phyloP scores from a whole-genome alignment of 2,329 filamentous ascomycete genomes.

The Colletotrichum caudatum region DNA sequence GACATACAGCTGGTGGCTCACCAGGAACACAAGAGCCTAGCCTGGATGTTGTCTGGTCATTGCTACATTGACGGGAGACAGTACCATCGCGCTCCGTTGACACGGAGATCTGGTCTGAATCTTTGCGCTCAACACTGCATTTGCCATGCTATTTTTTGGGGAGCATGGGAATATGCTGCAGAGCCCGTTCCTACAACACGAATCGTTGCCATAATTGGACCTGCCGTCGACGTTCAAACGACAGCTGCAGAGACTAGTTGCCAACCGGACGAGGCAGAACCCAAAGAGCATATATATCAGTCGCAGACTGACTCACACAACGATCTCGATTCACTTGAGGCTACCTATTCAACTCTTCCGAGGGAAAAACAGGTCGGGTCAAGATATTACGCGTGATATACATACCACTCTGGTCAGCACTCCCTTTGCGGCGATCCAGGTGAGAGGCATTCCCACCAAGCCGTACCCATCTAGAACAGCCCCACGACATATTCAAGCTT shows the following conservation, averaged over 20 bases:
- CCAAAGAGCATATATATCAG: background rate
- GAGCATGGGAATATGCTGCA: too few species aligned
- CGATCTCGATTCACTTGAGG: background rate
- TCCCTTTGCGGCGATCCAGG: too few species aligned
- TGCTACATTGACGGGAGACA: background rate
- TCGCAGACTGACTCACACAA: background rate
- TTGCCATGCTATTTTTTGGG: background rate
- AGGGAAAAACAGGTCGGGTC: too few species aligned
- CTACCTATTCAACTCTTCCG: too few species aligned
- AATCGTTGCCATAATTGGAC: background rate
- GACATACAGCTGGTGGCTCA: background rate
- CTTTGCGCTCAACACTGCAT: background rate
- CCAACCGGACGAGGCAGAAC: background rate
- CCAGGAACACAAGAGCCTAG: background rate
- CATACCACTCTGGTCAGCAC: too few species aligned
- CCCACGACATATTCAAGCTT: too few species aligned
- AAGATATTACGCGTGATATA: too few species aligned
- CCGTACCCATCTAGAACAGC: too few species aligned
- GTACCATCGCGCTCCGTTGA: too few species aligned
- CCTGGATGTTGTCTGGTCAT: background rate
- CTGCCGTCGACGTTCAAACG: background rate
- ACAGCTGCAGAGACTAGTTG: background rate
- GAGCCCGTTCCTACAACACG: background rate
- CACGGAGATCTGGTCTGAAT: background rate
- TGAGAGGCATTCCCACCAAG: too few species aligned